phyloP scores from a whole-genome alignment of 2,329 filamentous ascomycete species.

The Arthrobotrys conoides region DNA sequence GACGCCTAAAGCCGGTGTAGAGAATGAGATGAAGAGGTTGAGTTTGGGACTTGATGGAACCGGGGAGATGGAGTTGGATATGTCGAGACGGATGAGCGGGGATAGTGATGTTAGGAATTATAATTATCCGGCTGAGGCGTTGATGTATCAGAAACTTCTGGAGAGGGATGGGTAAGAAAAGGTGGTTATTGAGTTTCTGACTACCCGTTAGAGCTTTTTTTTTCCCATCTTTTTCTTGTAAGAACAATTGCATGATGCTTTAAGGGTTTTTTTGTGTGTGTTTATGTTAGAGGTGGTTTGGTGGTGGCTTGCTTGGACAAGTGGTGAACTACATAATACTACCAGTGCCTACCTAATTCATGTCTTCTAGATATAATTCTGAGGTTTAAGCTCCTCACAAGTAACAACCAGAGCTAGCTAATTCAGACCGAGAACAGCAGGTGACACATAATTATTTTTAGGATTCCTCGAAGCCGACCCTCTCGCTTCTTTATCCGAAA shows the following conservation, averaged over 20 bases:
- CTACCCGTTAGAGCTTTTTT: background rate
- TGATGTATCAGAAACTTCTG: conserved; percentile 57
- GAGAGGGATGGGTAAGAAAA: conserved; percentile 40
- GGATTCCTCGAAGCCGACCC: too few relatives aligned
- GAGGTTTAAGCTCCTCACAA: too few relatives aligned
- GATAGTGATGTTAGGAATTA: conserved; percentile 43
- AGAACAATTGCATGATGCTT: background rate
- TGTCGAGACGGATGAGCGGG: conserved; percentile 20
- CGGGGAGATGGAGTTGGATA: conserved; percentile 3
- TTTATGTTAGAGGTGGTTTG: background rate
- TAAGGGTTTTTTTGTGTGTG: background rate
- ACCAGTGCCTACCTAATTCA: background rate
- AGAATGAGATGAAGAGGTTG: conserved; percentile 52
- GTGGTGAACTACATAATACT: background rate
- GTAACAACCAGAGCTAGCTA: background rate
- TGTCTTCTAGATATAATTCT: too few relatives aligned
- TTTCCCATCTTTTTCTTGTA: background rate
- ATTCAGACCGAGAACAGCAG: background rate
- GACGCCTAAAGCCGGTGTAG: conserved; percentile 43
- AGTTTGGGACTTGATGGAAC: conserved; percentile 21
- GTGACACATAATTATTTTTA: background rate
- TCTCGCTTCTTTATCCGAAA: background rate
- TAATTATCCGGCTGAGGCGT: conserved; percentile 54
- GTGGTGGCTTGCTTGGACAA: background rate
- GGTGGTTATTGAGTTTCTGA: background rate